Conservation (phyloP, 148 eudicot species). For the Chenopodium quinoa region DNA sequence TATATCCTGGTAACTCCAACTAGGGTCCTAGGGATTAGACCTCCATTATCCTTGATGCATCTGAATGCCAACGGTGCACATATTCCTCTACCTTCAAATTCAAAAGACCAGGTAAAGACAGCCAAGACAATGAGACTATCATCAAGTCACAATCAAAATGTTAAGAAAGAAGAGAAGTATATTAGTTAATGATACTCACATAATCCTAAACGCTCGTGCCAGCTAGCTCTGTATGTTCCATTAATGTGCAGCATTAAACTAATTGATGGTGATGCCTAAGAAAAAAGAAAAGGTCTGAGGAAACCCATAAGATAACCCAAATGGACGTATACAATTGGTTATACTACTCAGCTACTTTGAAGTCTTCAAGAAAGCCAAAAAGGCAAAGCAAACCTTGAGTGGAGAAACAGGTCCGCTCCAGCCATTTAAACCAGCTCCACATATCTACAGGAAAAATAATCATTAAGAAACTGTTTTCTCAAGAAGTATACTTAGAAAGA, state of each 20-base stretch:
- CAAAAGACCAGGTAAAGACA: not conserved
- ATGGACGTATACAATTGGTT: too few relatives aligned
- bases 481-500: not conserved
- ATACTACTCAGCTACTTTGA: not conserved
- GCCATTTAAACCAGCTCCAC: constrained; percentile 80
- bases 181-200: constrained; percentile 47
- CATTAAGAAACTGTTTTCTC: constrained; percentile 1
- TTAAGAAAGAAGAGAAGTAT: not conserved
- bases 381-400: constrained; percentile 52
- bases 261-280: constrained; percentile 54
- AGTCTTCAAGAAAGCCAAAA: constrained; percentile 11
- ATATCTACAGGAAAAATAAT: constrained; percentile 57
- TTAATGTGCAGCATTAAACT: constrained; percentile 67
- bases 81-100: constrained; percentile 52
- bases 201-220: constrained; percentile 93
- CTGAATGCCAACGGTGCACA: constrained; percentile 76
- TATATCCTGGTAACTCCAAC: constrained; percentile 80
- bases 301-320: not conserved
- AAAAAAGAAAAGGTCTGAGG: constrained; percentile 15
- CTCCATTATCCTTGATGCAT: constrained; percentile 83
- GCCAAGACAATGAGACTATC: constrained; percentile 17
- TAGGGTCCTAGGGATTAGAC: constrained; percentile 74
- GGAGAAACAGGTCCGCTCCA: constrained; percentile 93
- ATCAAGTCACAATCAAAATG: constrained; percentile 14
- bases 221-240: constrained; percentile 91